phyloP scores from a whole-genome alignment of 2,329 filamentous ascomycete species.

The Aspergillus brunneoviolaceus region DNA sequence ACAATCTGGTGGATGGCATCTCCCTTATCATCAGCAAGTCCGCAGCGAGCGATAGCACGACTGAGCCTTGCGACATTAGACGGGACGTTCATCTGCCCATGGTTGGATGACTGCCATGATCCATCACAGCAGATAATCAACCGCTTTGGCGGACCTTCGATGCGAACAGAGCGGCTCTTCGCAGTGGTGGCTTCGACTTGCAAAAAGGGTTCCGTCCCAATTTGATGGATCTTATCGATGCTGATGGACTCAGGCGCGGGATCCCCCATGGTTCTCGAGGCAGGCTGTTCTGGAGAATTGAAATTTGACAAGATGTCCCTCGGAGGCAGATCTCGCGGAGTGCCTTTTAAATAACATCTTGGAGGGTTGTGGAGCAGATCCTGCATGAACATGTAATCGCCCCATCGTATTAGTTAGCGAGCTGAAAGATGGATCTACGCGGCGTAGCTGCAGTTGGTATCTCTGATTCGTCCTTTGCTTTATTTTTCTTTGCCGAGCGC shows the following conservation, averaged over 20 bases:
- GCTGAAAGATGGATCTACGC: too few species aligned
- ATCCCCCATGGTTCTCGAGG: background rate
- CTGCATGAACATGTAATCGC: too few species aligned
- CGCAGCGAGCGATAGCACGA: background rate
- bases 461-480: too few species aligned
- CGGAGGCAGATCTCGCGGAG: background rate
- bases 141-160: slow-evolving; percentile 7
- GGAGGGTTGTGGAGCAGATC: too few species aligned
- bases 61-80: slow-evolving; percentile 14
- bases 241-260: background rate
- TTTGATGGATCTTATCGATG: background rate
- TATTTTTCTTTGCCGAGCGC: too few species aligned
- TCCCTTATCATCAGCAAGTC: background rate
- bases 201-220: background rate
- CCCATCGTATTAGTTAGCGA: too few species aligned
- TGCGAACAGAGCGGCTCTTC: background rate
- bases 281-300: background rate
- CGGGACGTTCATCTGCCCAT: slow-evolving; percentile 9
- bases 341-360: background rate
- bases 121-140: slow-evolving; percentile 16
- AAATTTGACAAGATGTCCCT: background rate
- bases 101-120: slow-evolving; percentile 12
- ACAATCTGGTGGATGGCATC: background rate
- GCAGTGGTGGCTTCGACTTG: too few species aligned
- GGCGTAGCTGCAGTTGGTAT: too few species aligned